Evolutionary conservation across 2,329 filamentous ascomycete species (phyloP), one percentile per base, ranked within the genome.

Genomic region (Emergomyces orientalis): DNA sequence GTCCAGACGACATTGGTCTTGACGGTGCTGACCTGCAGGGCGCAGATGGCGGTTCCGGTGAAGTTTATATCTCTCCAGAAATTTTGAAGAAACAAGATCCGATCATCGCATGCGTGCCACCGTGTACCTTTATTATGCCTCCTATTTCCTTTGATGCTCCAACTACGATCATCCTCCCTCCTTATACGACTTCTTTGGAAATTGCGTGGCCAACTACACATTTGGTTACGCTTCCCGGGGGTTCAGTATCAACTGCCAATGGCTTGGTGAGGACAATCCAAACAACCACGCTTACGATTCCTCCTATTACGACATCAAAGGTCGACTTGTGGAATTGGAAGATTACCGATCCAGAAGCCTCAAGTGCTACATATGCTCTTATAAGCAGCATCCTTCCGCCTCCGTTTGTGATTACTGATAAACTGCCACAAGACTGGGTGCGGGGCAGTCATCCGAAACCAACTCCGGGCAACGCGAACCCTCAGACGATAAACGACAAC

Each of bases 121-220:
- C 65, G 9, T 68, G 67, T 51, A 63, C 63, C n/a, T 65, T 67
- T 55, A 64, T 68, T 43, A 55, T 68, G 52, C 67, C 67, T 34
- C 64, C 65, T 13, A 39, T 63, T 14, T 39, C 63, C 39, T 49
- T 68, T 11, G 9, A 34, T 9, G 41, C 19, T 13, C 27, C 54
- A 17, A 66, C 67, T 27, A 68, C 67, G 1, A 65, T 68, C 32
- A 64, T 39, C n/a, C 64, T 67, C 59, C 65, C 64, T 30, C 65
- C 59, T 51, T 63, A 61, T 49, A 63, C 58, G 25, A 67, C 65
- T 2, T 67, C 67, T 39, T 55, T 67, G 13, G 63, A 67, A 49
- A 64, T 67, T 45, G 64, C 61, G 13, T 66, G 62, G 62, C 47
- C 60, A 27, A 67, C 64, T 4, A 61, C 57, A 4, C 49, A 32